Base-by-base conservation (phyloP, 306 rosid species). In the Sindora glabra region DNA sequence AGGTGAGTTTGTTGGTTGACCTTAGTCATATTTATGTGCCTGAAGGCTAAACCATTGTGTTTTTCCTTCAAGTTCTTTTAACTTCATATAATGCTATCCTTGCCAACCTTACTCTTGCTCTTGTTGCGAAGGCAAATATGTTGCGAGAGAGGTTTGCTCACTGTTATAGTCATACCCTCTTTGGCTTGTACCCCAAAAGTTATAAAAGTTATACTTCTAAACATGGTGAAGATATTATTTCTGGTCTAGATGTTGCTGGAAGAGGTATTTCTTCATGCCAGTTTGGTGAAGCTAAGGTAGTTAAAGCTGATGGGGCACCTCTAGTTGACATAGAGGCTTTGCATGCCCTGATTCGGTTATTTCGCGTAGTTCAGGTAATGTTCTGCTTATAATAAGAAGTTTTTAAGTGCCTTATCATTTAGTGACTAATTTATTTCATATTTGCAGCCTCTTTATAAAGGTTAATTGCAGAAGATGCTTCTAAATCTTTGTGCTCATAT, bases 111-210 rank as follows among this genome's bases (percentile, higher is more conserved):
- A 91, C 97, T 0, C 97, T 96, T 44, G 97, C 97, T 27, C 95
- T 91, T 79, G 94, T 91, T 50, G 95, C 97, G 26, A 96, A 91
- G 89, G 97, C 97, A 64, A 87, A 83, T 62, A 75, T 91, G 89
- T 74, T 91, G 69, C 85, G 97, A 45, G 97, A 91, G 81, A 83
- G 97, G 79, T 89, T 87, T 75, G 97, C 97, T 27, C 91, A 85
- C 76, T 83, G 97, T 33, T 88, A 87, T 67, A 91, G 85, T 60
- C 96, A 91, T 37, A 77, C 87, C 54, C 84, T 91, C 42, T 83
- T 91, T 81, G 97, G 97, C 37, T 82, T 85, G 90, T 72, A 91
- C 73, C 90, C 97, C 59, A 81, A 96, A 74, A 78, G 81, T 54
- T 96, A 96, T 15, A 81, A 96, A 79, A 96, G 95, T 67, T 95